phyloP scores from a whole-genome alignment of 768 basidiomycete species.

The Podaxis sp. region DNA sequence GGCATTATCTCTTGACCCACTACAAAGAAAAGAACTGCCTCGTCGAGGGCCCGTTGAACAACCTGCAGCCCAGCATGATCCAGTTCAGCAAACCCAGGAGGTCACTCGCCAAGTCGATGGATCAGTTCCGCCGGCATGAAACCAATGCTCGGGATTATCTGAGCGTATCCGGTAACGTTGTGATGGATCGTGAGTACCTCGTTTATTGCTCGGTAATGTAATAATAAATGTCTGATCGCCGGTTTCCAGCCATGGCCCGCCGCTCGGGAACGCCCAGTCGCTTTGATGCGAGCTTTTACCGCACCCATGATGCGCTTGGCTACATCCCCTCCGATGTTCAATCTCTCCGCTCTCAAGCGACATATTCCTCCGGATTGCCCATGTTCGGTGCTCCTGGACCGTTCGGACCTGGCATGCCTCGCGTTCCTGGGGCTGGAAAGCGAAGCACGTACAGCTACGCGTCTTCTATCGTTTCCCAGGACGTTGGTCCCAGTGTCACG shows the following conservation, averaged over 20 bases:
- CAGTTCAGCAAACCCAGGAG: slow-evolving; percentile 98
- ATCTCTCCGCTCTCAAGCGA: slow-evolving; percentile 94
- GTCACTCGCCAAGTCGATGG: slow-evolving; percentile 85
- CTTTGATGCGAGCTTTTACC: slow-evolving; percentile 94
- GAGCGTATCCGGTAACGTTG: slow-evolving; percentile 40
- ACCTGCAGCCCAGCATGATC: slow-evolving; percentile 97
- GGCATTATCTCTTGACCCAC: slow-evolving; percentile 97
- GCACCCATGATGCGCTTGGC: slow-evolving; percentile 89
- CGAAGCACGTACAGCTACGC: slow-evolving; percentile 83
- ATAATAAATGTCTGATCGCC: slow-evolving; percentile 3
- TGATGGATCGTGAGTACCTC: slow-evolving; percentile 51
- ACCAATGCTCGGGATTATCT: slow-evolving; percentile 83
- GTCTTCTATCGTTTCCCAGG: slow-evolving; percentile 91
- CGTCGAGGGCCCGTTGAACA: slow-evolving; percentile 95
- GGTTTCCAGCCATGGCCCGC: slow-evolving; percentile 41
- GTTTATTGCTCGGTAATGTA: not conserved
- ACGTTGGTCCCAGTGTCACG: slow-evolving; percentile 65
- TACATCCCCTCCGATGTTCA: slow-evolving; percentile 96
- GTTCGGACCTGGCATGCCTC: slow-evolving; percentile 66
- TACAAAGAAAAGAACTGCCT: slow-evolving; percentile 95
- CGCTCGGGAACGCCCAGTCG: slow-evolving; percentile 91
- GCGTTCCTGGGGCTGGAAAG: slow-evolving; percentile 65
- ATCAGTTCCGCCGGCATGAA: slow-evolving; percentile 92
- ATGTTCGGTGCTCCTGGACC: slow-evolving; percentile 74
- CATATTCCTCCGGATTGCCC: slow-evolving; percentile 89